phyloP scores from a whole-genome alignment of 2,329 filamentous ascomycete genomes.

The Penicillium thymicola region DNA sequence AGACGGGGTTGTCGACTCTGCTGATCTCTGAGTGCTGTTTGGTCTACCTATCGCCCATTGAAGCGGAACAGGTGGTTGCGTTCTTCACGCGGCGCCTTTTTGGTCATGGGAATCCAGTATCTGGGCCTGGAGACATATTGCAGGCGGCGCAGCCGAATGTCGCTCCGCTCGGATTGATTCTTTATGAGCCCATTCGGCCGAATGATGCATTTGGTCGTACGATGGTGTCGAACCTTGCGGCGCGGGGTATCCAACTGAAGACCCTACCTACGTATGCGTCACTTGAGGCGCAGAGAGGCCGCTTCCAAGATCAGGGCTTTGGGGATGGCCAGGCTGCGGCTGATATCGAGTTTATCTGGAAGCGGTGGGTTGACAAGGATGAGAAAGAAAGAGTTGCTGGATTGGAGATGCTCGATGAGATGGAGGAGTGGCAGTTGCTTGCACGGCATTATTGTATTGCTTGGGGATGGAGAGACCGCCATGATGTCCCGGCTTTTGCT shows the following conservation, averaged over 20 bases:
- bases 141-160: conserved; percentile 22
- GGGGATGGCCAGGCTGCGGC: conserved; percentile 52
- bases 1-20: conserved; percentile 67
- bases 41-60: conserved; percentile 71
- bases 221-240: conserved; percentile 86
- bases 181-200: conserved; percentile 88
- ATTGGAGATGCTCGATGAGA: conserved; percentile 86
- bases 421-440: conserved; percentile 89
- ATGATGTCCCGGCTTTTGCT: conserved; percentile 27
- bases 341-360: conserved; percentile 70
- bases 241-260: conserved; percentile 77
- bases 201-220: conserved; percentile 83
- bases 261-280: conserved; percentile 72
- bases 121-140: background rate
- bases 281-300: conserved; percentile 63
- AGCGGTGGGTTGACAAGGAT: conserved; percentile 63
- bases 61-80: conserved; percentile 62
- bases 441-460: conserved; percentile 85
- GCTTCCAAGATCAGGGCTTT: conserved; percentile 68
- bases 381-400: conserved; percentile 78
- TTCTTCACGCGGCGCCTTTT: conserved; percentile 60
- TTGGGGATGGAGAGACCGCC: conserved; percentile 73
- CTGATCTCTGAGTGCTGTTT: conserved; percentile 94
- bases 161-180: conserved; percentile 58
- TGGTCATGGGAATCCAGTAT: conserved; percentile 26